phyloP scores from a whole-genome alignment of 2,329 filamentous ascomycete species.

The Arthrobotrys sphaeroides region DNA sequence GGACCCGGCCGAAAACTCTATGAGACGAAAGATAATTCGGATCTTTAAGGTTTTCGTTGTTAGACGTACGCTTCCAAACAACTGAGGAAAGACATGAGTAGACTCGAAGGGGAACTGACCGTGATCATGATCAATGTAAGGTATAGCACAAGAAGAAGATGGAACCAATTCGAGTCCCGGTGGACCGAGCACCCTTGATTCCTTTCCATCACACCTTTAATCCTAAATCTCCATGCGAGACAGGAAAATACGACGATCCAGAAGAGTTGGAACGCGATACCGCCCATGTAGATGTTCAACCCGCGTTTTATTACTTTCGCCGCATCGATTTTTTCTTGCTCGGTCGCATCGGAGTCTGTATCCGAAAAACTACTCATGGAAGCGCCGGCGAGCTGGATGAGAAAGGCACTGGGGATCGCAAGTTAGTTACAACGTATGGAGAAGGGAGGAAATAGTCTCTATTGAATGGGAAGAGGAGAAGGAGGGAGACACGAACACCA shows the following conservation, averaged over 20 bases:
- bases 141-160: constrained; percentile 60
- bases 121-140: constrained; percentile 61
- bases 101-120: constrained; percentile 53
- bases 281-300: constrained; percentile 66
- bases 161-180: constrained; percentile 55
- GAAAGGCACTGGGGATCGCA: constrained; percentile 60
- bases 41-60: constrained; percentile 59
- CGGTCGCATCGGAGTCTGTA: constrained; percentile 59
- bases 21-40: constrained; percentile 71
- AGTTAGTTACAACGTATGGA: not conserved
- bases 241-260: constrained; percentile 65
- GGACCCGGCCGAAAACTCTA: constrained; percentile 67
- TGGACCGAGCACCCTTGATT: constrained; percentile 6
- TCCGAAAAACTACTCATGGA: constrained; percentile 59
- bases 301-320: constrained; percentile 58
- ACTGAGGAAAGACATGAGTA: not conserved
- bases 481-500: constrained; percentile 59
- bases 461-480: too few species aligned
- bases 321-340: constrained; percentile 57
- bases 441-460: not conserved
- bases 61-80: too few species aligned
- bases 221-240: constrained; percentile 61
- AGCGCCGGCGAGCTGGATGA: constrained; percentile 64
- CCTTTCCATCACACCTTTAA: constrained; percentile 15
- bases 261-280: constrained; percentile 66